Conservation (phyloP, 2,329 filamentous ascomycete genomes). For the Cercospora janseana region DNA sequence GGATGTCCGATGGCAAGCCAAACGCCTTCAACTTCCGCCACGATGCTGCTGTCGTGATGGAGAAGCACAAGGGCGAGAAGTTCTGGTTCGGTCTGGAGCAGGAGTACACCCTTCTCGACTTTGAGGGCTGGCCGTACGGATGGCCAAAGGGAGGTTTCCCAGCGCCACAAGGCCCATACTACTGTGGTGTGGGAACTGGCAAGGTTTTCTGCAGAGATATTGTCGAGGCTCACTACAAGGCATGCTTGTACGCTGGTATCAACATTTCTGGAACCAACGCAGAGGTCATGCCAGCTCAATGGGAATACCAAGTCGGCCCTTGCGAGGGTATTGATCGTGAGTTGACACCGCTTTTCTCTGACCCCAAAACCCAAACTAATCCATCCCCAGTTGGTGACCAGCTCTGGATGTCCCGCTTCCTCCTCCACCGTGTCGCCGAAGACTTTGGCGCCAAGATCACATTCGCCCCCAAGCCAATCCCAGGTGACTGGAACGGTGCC, state of each 20-base stretch:
- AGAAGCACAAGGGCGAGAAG: conserved; percentile 74
- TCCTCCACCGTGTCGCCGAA: conserved; percentile 87
- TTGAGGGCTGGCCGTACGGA: conserved; percentile 84
- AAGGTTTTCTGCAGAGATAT: conserved; percentile 98
- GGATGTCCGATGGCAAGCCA: conserved; percentile 87
- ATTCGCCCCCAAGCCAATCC: conserved; percentile 91
- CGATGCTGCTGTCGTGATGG: conserved; percentile 86
- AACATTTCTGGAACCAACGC: conserved; percentile 98
- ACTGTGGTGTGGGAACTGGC: conserved; percentile 96
- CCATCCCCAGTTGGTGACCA: conserved; percentile 75
- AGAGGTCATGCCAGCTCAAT: conserved; percentile 97
- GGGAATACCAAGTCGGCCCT: conserved; percentile 96
- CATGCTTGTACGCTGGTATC: conserved; percentile 82
- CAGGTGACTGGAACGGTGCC: conserved; percentile 95
- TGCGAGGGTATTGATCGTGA: conserved; percentile 79
- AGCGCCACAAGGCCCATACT: conserved; percentile 90
- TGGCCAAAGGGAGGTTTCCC: conserved; percentile 87
- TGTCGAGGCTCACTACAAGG: conserved; percentile 91
- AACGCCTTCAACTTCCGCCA: conserved; percentile 99
- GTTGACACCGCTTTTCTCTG: conserved; percentile 38
- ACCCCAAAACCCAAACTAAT: conserved; percentile 15
- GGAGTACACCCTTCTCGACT: conserved; percentile 91
- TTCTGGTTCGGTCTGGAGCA: conserved; percentile 99
- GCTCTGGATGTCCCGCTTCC: conserved; percentile 89
- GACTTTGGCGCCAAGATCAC: conserved; percentile 96